These are phyloP conservation scores for Phycomyces nitens DNA, from an alignment of 192 early-diverging fungal genomes.

Conservation along the genomic window DNA sequence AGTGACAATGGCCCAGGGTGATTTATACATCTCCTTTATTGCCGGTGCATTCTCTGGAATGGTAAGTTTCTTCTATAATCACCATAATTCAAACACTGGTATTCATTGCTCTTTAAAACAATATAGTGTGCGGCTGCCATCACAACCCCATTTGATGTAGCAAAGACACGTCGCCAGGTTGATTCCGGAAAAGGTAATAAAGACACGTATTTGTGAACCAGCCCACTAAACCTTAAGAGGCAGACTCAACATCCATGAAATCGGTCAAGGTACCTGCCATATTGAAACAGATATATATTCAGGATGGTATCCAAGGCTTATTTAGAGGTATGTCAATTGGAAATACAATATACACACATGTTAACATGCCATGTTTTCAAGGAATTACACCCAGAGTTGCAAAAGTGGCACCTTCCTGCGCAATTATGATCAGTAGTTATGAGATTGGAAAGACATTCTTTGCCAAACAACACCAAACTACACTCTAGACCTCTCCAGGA, in stretches of 20 bases:
- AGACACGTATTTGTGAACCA: background rate
- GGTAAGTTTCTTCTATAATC: slow-evolving; percentile 36
- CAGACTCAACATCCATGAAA: slow-evolving; percentile 10
- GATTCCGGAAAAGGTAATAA: slow-evolving; percentile 25
- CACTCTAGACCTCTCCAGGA: background rate
- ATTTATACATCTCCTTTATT: slow-evolving; percentile 72
- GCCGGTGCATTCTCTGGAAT: slow-evolving; percentile 85
- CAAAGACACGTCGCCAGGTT: slow-evolving; percentile 89
- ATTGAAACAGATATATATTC: slow-evolving; percentile 41
- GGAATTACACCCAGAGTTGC: slow-evolving; percentile 72
- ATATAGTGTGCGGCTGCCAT: slow-evolving; percentile 74
- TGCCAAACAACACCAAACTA: slow-evolving; percentile 14
- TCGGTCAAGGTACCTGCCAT: slow-evolving; percentile 24
- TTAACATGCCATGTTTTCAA: background rate
- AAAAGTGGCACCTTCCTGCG: slow-evolving; percentile 91
- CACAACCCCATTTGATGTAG: slow-evolving; percentile 97
- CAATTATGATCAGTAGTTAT: slow-evolving; percentile 91
- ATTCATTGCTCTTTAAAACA: background rate
- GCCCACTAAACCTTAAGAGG: background rate
- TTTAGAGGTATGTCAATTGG: slow-evolving; percentile 38
- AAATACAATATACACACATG: background rate
- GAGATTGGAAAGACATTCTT: slow-evolving; percentile 64
- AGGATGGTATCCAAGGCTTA: slow-evolving; percentile 54
- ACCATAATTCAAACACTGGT: background rate
- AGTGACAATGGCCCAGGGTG: slow-evolving; percentile 19